Evolutionary conservation across 768 basidiomycete species (phyloP).

Genomic region (Cyclocybe aegerita): DNA sequence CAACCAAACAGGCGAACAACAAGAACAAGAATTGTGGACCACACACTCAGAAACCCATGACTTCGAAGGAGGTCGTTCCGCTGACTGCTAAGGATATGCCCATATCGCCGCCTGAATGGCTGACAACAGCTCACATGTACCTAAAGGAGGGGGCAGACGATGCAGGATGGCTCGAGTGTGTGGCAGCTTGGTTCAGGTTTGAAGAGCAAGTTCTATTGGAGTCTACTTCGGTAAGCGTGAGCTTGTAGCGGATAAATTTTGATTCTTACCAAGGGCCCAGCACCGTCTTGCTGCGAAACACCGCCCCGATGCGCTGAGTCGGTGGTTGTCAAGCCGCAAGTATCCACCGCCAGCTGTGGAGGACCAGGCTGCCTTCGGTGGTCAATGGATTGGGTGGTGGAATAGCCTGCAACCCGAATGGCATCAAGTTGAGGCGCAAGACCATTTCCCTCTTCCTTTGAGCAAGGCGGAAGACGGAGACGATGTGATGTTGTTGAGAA

Average conservation of each 20-base stretch:
- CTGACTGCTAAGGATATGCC: background rate
- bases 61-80: background rate
- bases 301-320: conserved; percentile 1
- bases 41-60: background rate
- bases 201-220: background rate
- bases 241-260: background rate
- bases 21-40: too few relatives aligned
- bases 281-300: background rate
- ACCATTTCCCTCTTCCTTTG: background rate
- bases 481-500: conserved; percentile 1
- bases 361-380: background rate
- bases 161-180: background rate
- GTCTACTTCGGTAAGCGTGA: conserved; percentile 2
- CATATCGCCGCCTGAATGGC: background rate
- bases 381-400: conserved; percentile 10
- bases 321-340: conserved; percentile 3
- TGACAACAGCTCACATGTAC: background rate
- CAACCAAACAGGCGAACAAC: too few relatives aligned
- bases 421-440: background rate
- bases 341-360: background rate
- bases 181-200: conserved; percentile 1
- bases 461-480: background rate
- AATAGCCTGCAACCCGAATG: conserved; percentile 10
- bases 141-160: background rate
- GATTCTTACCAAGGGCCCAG: background rate